Percentiles rank a stretch among this genome's conserved stretches.
These are phyloP conservation scores for Venturia oleaginea DNA, from an alignment of 2,329 filamentous ascomycete genomes.

Conservation along the genomic window DNA sequence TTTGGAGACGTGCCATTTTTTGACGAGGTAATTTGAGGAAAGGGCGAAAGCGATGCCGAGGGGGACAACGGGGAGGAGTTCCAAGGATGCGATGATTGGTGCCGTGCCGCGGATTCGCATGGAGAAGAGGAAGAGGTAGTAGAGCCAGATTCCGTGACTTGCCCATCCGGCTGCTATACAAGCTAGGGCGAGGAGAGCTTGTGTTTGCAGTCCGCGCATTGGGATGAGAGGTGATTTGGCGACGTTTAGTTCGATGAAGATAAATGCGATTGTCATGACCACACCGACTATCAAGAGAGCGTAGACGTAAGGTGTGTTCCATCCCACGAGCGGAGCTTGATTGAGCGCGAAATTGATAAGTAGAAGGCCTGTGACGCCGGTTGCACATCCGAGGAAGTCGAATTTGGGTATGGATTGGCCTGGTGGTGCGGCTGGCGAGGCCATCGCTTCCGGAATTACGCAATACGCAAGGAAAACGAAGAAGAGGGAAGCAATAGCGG, in stretches of 20 bases:
- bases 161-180: slow-evolving; percentile 25
- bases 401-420: slow-evolving; percentile 18
- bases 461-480: slow-evolving; percentile 20
- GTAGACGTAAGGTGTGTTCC: slow-evolving; percentile 22
- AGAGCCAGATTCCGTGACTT: slow-evolving; percentile 25
- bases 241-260: slow-evolving; percentile 22
- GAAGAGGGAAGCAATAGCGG: slow-evolving; percentile 21
- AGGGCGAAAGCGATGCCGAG: slow-evolving; percentile 15
- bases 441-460: slow-evolving; percentile 18
- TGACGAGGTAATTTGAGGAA: slow-evolving; percentile 13
- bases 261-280: slow-evolving; percentile 21
- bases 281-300: slow-evolving; percentile 23
- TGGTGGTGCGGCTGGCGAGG: not conserved
- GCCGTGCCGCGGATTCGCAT: slow-evolving; percentile 1
- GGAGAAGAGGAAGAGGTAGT: slow-evolving; percentile 18
- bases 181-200: slow-evolving; percentile 21
- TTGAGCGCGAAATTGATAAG: slow-evolving; percentile 27
- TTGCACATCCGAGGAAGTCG: slow-evolving; percentile 22
- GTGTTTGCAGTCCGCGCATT: slow-evolving; percentile 19
- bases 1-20: slow-evolving; percentile 18
- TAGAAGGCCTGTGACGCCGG: slow-evolving; percentile 24
- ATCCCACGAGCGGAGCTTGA: slow-evolving; percentile 25
- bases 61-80: slow-evolving; percentile 14
- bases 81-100: slow-evolving; percentile 3
- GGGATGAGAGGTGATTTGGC: slow-evolving; percentile 20